Conservation (phyloP, 1,139 yeast species). For the Yamadazyma siamensis region DNA sequence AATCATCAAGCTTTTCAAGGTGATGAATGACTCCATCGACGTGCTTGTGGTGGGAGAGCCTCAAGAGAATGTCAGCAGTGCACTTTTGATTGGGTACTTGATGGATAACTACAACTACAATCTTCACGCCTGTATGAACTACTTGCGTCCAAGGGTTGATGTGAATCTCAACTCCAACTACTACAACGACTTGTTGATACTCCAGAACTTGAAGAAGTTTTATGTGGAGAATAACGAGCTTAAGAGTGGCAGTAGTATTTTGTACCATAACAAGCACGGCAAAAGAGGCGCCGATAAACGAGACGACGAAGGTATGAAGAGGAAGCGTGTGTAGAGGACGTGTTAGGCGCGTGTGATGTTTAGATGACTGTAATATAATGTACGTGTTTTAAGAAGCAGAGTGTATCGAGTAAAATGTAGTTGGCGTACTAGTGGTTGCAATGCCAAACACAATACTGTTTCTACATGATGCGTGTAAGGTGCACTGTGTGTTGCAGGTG, state of each 20-base stretch:
- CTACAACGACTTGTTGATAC: conserved; percentile 41
- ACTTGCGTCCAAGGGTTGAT: conserved; percentile 10
- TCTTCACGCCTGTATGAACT: conserved; percentile 25
- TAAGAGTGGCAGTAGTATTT: conserved; percentile 26
- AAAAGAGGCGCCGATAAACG: conserved; percentile 30
- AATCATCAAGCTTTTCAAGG: conserved; percentile 33
- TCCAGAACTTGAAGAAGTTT: conserved; percentile 41
- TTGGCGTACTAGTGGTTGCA: no score
- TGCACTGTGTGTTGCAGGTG: no score
- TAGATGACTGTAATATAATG: no score
- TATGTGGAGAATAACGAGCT: conserved; percentile 31
- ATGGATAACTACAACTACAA: conserved; percentile 44
- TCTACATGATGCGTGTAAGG: no score
- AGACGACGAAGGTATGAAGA: conserved; percentile 3
- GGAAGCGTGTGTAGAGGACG: neutral
- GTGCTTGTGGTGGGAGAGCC: conserved; percentile 35
- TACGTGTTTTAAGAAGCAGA: no score
- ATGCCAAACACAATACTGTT: no score
- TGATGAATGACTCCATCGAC: conserved; percentile 31
- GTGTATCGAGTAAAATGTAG: no score
- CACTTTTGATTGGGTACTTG: conserved; percentile 35
- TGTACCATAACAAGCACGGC: conserved; percentile 31
- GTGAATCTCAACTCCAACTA: conserved; percentile 28
- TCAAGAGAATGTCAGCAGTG: conserved; percentile 34
- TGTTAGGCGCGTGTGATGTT: neutral